Evolutionary conservation across 345 rosid species (phyloP).

Genomic region (Populus ilicifolia): DNA sequence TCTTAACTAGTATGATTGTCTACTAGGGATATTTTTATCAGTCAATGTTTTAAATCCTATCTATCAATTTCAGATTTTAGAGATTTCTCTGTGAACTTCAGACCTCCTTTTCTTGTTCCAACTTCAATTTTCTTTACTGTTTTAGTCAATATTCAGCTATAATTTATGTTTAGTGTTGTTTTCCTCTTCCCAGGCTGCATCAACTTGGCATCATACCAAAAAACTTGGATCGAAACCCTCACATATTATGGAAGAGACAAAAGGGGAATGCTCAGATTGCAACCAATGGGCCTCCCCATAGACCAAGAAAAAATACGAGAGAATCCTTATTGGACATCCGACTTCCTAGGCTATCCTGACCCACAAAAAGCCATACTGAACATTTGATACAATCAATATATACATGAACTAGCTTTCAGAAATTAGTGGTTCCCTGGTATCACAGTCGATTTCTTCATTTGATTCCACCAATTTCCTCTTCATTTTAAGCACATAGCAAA

Average conservation of each 20-base stretch:
- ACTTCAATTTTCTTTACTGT: not conserved
- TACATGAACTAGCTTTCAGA: not conserved
- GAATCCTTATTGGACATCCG: not conserved
- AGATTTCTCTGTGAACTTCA: not conserved
- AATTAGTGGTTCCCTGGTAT: not conserved
- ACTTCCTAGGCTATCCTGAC: not conserved
- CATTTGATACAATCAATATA: not conserved
- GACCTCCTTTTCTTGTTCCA: not conserved
- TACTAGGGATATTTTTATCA: not conserved
- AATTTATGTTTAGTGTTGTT: not conserved
- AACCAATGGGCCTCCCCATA: not conserved
- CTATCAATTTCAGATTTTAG: not conserved
- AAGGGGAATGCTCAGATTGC: not conserved
- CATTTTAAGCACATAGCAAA: not conserved
- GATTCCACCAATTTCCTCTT: not conserved
- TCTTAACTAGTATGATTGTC: not conserved
- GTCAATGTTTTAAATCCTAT: not conserved
- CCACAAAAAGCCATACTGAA: not conserved
- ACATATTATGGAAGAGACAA: not conserved
- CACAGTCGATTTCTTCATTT: not conserved
- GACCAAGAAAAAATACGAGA: not conserved
- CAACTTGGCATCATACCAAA: not conserved
- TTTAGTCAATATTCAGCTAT: not conserved
- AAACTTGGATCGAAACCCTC: not conserved
- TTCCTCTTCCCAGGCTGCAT: not conserved